Evolutionary conservation across 768 basidiomycete genomes (phyloP).

Genomic region (Psilocybe tampanensis): DNA sequence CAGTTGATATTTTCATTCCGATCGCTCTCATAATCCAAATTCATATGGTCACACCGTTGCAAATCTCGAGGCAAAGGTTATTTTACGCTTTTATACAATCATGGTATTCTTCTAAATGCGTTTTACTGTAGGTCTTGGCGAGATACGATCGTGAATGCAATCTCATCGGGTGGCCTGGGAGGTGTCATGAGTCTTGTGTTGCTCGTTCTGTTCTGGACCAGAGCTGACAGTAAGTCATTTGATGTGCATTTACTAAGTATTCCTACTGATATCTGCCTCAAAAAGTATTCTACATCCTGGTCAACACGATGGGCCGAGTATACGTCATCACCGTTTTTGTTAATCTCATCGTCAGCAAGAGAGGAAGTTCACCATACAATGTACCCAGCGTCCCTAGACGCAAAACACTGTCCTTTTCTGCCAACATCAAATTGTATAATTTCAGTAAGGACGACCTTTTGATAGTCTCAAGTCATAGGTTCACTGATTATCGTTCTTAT

Average conservation of each 20-base stretch:
- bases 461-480: not conserved
- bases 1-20: slow-evolving; percentile 22
- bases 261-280: not conserved
- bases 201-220: slow-evolving; percentile 20
- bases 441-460: slow-evolving; percentile 11
- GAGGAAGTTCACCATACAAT: slow-evolving; percentile 18
- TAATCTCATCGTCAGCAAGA: slow-evolving; percentile 23
- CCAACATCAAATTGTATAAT: slow-evolving; percentile 14
- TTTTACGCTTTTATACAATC: not conserved
- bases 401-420: slow-evolving; percentile 15
- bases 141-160: slow-evolving; percentile 19
- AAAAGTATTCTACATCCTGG: slow-evolving; percentile 21
- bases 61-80: slow-evolving; percentile 18
- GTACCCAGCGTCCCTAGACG: slow-evolving; percentile 8
- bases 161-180: slow-evolving; percentile 24
- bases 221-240: slow-evolving; percentile 17
- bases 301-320: slow-evolving; percentile 23
- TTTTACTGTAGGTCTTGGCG: slow-evolving; percentile 18
- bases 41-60: slow-evolving; percentile 15
- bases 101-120: not conserved
- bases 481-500: not conserved
- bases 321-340: slow-evolving; percentile 26
- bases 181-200: slow-evolving; percentile 21
- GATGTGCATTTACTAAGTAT: not conserved
- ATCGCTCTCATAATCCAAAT: slow-evolving; percentile 20